Base-by-base conservation (phyloP, 495 filamentous ascomycete species). In the Penicillium bialowiezense region DNA sequence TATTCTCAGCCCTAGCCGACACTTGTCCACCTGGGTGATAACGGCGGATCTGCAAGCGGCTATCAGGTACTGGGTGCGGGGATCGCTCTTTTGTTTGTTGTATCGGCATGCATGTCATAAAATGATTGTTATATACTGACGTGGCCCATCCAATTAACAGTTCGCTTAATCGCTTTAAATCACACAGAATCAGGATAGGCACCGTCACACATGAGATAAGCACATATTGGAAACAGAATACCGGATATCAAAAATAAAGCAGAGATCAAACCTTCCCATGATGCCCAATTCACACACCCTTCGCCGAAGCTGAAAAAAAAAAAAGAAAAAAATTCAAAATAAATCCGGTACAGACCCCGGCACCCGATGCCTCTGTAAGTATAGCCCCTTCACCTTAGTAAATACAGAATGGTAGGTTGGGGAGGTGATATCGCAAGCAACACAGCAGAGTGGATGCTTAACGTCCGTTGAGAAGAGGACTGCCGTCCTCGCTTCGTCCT, bases 181-280 rank as follows among this genome's bases (percentile, higher is more conserved):
- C 50, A 60, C 47, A 60, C 23, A 51, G 48, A 51, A 54, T 17
- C 23, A 50, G 37, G 48, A 51, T 51, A 57, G 56, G 26, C 59
- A 62, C 55, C 61, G 59, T 64, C 58, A 64, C 58, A 62, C 61
- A 54, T 64, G 52, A 64, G 42, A 52, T 34, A 50, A 57, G 52
- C 45, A 41, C 45, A 45, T 43, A 44, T 37, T 47, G 7, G 54
- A 62, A 49, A 54, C 59, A 59, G 49, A 52, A 47, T 33, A 33
- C 39, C 47, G 44, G 44, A 18, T 48, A 24, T 36, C 23, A 24
- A 14, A 44, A 46, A 44, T 51, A 48, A 35, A 54, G 7, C 41
- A 39, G 37, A 52, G 28, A 48, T 56, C 54, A 52, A 34, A 38
- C 45, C 52, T 28, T 50, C 47, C 52, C 52, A 50, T 41, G 34